phyloP scores from a whole-genome alignment of 768 basidiomycete genomes.

The Lenzites betulinus region DNA sequence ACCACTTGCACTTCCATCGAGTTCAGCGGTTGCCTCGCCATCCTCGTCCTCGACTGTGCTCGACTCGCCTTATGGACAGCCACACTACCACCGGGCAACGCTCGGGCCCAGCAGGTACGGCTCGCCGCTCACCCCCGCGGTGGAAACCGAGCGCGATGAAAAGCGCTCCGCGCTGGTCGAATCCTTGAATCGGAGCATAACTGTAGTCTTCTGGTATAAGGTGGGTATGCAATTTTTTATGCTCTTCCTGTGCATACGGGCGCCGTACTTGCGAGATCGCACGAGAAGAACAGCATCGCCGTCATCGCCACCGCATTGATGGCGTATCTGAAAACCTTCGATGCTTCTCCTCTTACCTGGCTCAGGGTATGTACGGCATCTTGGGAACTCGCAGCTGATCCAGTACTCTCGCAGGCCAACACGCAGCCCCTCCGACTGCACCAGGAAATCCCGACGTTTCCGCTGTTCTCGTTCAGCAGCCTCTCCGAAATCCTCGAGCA shows the following conservation, averaged over 20 bases:
- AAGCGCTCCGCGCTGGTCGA: conserved; percentile 30
- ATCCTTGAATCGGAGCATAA: conserved; percentile 54
- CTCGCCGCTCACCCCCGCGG: background rate
- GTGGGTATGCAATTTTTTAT: conserved; percentile 32
- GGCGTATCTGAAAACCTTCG: too few relatives aligned
- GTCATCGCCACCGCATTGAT: too few relatives aligned
- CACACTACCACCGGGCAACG: background rate
- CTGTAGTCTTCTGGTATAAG: conserved; percentile 72
- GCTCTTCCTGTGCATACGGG: background rate
- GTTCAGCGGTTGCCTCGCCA: background rate
- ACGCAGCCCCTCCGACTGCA: conserved; percentile 26
- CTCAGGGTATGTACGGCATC: background rate
- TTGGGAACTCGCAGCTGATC: background rate
- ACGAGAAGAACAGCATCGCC: too few relatives aligned
- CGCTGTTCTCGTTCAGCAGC: conserved; percentile 60
- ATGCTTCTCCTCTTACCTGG: too few relatives aligned
- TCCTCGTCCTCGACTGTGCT: background rate
- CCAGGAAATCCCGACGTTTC: conserved; percentile 55
- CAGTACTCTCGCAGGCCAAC: conserved; percentile 12
- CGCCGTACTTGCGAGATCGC: background rate
- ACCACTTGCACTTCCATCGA: background rate
- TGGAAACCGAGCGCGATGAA: conserved; percentile 4
- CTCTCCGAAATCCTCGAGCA: conserved; percentile 54
- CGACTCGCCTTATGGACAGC: background rate
- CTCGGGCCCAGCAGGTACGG: background rate